Conservation (phyloP, 805 yeast species). For the Candida chilensis region DNA sequence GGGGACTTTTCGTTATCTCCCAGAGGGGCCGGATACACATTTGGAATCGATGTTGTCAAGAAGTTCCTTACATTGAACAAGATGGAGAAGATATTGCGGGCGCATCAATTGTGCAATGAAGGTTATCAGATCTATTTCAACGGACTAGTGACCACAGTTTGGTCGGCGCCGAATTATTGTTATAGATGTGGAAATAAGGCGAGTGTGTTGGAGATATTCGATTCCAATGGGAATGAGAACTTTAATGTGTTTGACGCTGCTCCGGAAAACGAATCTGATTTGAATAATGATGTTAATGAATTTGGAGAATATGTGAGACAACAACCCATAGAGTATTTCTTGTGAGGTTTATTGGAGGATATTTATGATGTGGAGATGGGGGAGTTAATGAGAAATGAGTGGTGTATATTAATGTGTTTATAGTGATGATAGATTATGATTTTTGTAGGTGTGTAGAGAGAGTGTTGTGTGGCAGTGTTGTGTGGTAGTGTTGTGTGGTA, state of each 20-base stretch:
- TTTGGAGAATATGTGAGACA: conserved; percentile 5
- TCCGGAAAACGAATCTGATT: conserved; percentile 74
- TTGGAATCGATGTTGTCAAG: conserved; percentile 85
- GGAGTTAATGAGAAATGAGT: too few species aligned
- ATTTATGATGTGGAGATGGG: too few species aligned
- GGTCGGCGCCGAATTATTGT: conserved; percentile 99
- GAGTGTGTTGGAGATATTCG: conserved; percentile 79
- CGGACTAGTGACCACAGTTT: conserved; percentile 88
- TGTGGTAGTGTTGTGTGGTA: too few species aligned
- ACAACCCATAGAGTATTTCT: conserved; percentile 43
- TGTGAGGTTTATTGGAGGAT: too few species aligned
- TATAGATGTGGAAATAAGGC: conserved; percentile 96
- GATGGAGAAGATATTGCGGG: conserved; percentile 77
- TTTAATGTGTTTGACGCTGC: conserved; percentile 97
- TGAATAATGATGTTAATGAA: conserved; percentile 29
- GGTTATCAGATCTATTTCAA: conserved; percentile 90
- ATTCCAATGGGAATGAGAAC: conserved; percentile 50
- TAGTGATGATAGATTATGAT: too few species aligned
- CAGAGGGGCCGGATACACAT: conserved; percentile 96
- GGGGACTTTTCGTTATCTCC: conserved; percentile 82
- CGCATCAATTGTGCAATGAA: conserved; percentile 95
- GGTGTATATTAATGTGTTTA: too few species aligned
- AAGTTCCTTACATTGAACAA: conserved; percentile 73
- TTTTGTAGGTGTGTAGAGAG: too few species aligned
- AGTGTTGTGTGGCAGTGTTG: too few species aligned